phyloP scores from a whole-genome alignment of 768 basidiomycete genomes.

The Leccinum pellstonianum region DNA sequence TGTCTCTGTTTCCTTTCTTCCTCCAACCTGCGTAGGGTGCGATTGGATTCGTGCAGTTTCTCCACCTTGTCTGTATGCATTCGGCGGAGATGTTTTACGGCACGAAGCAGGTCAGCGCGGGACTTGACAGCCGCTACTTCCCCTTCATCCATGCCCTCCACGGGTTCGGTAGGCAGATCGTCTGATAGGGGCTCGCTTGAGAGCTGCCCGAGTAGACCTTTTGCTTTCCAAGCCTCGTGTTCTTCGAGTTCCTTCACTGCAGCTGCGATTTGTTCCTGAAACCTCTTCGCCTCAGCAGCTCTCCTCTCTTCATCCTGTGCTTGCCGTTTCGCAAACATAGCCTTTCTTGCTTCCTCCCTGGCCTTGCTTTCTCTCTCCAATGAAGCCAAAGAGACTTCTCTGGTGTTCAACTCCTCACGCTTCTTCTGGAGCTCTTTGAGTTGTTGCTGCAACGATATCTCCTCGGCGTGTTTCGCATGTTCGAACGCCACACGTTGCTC shows the following conservation, averaged over 20 bases:
- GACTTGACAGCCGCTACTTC: slow-evolving; percentile 9
- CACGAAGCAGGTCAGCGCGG: slow-evolving; percentile 11
- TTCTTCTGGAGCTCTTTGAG: slow-evolving; percentile 19
- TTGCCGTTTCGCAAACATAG: slow-evolving; percentile 20
- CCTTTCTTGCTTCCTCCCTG: slow-evolving; percentile 26
- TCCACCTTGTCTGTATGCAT: slow-evolving; percentile 20
- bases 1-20: slow-evolving; percentile 24
- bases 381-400: slow-evolving; percentile 17
- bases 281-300: slow-evolving; percentile 16
- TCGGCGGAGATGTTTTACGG: slow-evolving; percentile 17
- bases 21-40: slow-evolving; percentile 22
- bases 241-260: slow-evolving; percentile 22
- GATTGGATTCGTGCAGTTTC: slow-evolving; percentile 16
- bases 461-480: slow-evolving; percentile 17
- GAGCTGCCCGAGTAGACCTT: slow-evolving; percentile 2
- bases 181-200: neutral
- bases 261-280: slow-evolving; percentile 18
- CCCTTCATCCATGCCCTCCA: slow-evolving; percentile 25
- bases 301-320: slow-evolving; percentile 28
- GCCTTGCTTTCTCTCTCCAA: slow-evolving; percentile 26
- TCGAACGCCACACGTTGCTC: slow-evolving; percentile 24
- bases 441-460: slow-evolving; percentile 20
- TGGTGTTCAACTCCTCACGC: slow-evolving; percentile 21
- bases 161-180: slow-evolving; percentile 18
- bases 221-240: slow-evolving; percentile 7